A percentile compares a stretch with the other conserved stretches of the same genome.
phyloP scores from a whole-genome alignment of 2,329 filamentous ascomycete species.

The Sarocladiaceae sp. region DNA sequence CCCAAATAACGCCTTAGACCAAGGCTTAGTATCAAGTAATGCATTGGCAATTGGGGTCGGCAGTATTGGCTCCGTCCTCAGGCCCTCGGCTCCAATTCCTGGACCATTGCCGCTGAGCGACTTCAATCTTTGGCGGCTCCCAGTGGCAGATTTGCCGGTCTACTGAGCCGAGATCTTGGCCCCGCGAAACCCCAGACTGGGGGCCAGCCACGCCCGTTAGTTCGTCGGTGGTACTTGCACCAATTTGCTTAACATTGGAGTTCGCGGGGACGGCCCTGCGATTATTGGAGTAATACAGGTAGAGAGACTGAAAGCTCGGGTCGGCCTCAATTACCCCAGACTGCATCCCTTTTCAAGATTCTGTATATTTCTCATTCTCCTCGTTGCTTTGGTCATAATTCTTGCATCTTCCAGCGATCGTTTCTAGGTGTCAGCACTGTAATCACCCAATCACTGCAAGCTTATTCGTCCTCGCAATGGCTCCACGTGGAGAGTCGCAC shows the following conservation, averaged over 20 bases:
- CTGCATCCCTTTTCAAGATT: background rate
- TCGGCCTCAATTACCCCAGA: background rate
- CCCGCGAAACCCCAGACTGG: slow-evolving; percentile 5
- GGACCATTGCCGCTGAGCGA: no score
- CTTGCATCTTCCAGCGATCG: background rate
- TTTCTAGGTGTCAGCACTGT: background rate
- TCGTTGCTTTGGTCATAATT: background rate
- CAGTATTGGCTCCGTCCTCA: no score
- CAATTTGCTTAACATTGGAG: background rate
- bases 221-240: background rate
- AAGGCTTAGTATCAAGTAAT: background rate
- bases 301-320: background rate
- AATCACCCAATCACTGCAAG: background rate
- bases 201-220: background rate
- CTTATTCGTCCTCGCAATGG: background rate
- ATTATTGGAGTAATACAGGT: no score
- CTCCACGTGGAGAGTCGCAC: background rate
- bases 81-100: no score
- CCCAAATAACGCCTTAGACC: background rate
- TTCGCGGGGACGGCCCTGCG: background rate
- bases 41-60: background rate
- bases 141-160: background rate
- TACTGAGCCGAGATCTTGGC: slow-evolving; percentile 7
- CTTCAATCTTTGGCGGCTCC: no score
- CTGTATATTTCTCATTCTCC: background rate